These are phyloP conservation scores for Ciborinia camelliae DNA, from an alignment of 2,329 filamentous ascomycete species.

Conservation along the genomic window DNA sequence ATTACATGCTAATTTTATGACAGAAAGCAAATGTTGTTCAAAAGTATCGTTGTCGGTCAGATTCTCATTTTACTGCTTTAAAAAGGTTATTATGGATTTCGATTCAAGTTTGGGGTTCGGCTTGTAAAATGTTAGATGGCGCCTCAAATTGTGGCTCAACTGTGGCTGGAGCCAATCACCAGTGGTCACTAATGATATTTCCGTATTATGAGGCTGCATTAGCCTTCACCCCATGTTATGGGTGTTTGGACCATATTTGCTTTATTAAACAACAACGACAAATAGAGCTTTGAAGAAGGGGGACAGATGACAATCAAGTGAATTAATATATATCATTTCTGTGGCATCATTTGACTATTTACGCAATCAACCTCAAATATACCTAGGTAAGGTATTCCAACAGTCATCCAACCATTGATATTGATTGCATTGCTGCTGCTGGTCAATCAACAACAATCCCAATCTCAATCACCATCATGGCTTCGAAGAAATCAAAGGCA, in stretches of 20 bases:
- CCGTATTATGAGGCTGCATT: background rate
- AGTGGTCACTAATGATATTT: no score
- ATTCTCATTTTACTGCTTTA: constrained; percentile 17
- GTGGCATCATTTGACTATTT: no score
- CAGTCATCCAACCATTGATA: background rate
- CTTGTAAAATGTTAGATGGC: constrained; percentile 5
- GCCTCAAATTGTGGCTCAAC: background rate
- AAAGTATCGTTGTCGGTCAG: constrained; percentile 16
- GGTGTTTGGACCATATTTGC: background rate
- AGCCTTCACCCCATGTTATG: constrained; percentile 1
- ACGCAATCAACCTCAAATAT: background rate
- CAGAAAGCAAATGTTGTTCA: constrained; percentile 11
- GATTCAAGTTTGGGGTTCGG: constrained; percentile 6
- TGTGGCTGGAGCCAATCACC: constrained; percentile 21
- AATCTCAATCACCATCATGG: constrained; percentile 43
- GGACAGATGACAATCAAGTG: background rate
- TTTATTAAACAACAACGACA: constrained; percentile 13
- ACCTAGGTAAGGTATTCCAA: no score
- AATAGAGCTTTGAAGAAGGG: background rate
- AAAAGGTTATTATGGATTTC: constrained; percentile 18
- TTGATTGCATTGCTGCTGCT: no score
- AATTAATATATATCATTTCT: background rate
- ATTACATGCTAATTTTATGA: constrained; percentile 9
- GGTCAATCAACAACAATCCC: background rate
- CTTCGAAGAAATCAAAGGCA: constrained; percentile 56